Base-by-base conservation (phyloP, 768 basidiomycete species). In the Podaxis rugospora region DNA sequence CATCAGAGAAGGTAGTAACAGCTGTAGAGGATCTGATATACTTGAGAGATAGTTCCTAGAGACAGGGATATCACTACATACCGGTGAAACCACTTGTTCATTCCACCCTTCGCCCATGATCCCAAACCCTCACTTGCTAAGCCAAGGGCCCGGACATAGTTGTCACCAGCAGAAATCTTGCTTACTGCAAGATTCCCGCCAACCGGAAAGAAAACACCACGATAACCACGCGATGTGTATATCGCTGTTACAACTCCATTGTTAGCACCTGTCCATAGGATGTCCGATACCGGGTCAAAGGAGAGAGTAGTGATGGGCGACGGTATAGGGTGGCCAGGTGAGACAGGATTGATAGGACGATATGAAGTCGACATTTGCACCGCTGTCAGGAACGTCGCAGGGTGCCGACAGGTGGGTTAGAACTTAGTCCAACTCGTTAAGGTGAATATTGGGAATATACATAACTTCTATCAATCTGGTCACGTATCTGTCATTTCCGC, bases 271-370 rank as follows among this genome's bases (percentile, higher is more conserved):
- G 88, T 78, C 94, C 95, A 97, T 37, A 99, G 76, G 5, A 89
- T 84, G 71, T 98, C 95, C 0, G 93, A 92, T 21, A 90, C 87
- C 6, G 93, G 89, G 73, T 99, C 96, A 71, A 98, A 95, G 0
- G 88, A 84, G 59, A 97, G 79, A 0, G 92, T 84, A 23, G 90
- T 88, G 51, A 90, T 79, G 25, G 88, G 44, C 14, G 65, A 53
- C 10, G 61, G 65, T 23, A 66, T 32, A 25, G 65, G 57, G 16
- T 60, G 65, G 27, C 62, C 61, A 9, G 61, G 47, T 42, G 58
- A 58, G 52, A 61, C 36, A 4, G 42, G 40, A 7, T 57, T 56
- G 6, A 51, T 53, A n/a, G 62, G 57, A 4, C 52, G 44, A 35
- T 70, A 66, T 40, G 75, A 62, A 65, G 51, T 57, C 25, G 62